Conservation (phyloP, 352 stramenopile species). For the Globisporangium iwayamae region DNA sequence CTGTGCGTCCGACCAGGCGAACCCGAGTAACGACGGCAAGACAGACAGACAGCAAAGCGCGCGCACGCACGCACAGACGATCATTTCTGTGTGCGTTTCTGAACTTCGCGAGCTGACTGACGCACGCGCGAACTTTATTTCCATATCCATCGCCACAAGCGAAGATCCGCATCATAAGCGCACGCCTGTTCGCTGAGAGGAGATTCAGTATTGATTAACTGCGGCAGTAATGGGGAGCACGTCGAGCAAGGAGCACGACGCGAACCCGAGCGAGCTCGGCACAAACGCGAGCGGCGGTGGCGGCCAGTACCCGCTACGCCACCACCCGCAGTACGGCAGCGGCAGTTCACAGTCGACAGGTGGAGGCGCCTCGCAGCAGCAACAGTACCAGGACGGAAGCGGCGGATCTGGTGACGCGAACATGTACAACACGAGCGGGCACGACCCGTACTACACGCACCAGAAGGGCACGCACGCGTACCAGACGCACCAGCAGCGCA, state of each 20-base stretch:
- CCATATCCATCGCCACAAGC: not conserved
- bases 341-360: slow-evolving; percentile 9
- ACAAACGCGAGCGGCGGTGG: slow-evolving; percentile 38
- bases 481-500: slow-evolving; percentile 13
- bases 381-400: slow-evolving; percentile 18
- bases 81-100: slow-evolving; percentile 11
- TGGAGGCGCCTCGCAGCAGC: slow-evolving; percentile 13
- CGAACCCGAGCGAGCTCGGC: slow-evolving; percentile 74
- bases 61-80: not conserved
- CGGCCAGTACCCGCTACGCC: slow-evolving; percentile 56
- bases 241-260: slow-evolving; percentile 79
- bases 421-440: slow-evolving; percentile 12
- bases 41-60: not conserved
- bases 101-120: slow-evolving; percentile 1
- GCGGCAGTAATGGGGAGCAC: slow-evolving; percentile 62
- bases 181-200: not conserved
- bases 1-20: not conserved
- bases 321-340: slow-evolving; percentile 55
- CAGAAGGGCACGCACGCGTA: slow-evolving; percentile 5
- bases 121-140: not conserved
- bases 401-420: slow-evolving; percentile 7
- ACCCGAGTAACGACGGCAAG: not conserved
- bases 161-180: not conserved
- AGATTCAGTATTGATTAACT: not conserved
- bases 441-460: slow-evolving; percentile 20